Evolutionary conservation across 169 alveolate species (phyloP), one percentile per base, ranked within the genome.

Genomic region (Besnoitia besnoiti): DNA sequence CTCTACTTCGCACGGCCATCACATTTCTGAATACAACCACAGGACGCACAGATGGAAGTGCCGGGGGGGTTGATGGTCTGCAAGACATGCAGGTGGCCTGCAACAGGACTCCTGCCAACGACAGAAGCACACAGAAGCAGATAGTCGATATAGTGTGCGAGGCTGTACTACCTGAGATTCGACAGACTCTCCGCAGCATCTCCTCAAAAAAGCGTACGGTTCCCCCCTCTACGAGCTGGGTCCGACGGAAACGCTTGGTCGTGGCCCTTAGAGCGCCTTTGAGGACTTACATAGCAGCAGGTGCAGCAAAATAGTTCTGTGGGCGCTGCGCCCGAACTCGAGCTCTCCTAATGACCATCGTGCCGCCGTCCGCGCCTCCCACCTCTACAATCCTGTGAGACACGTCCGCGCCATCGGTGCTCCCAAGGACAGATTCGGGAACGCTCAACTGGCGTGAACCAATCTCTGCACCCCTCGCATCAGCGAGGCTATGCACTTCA

Each of bases 311-410:
- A 44, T 73, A 73, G 46, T 8, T 73, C 19, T 21, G 33, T 5
- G 84, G 84, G 30, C 84, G 84, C 46, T 73, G 84, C 5, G 46
- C 84, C 33, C 84, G 84, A 5, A 73, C 84, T 73, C 84, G 42
- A 37, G 84, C 84, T 33, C 84, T 24, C 40, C 84, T 33, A 7
- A 73, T 7, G 84, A 73, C 84, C 84, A 73, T 14, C 3, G 73
- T 21, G 73, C 73, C 73, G 73, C 73, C 73, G 16, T 7, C 73
- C 33, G 30, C 73, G 27, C 73, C 30, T 24, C 73, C 73, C 73
- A 55, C 73, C 73, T 55, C 73, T 55, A 55, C 73, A 55, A 55
- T 33, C 16, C 73, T 21, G 73, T 8, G 21, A 21, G 73, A 21
- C 27, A 24, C 8, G 16, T 55, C 73, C 16, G 16, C 27, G 73